Evolutionary conservation across 306 rosid genomes (phyloP).

Genomic region (Inga leiocalycina): DNA sequence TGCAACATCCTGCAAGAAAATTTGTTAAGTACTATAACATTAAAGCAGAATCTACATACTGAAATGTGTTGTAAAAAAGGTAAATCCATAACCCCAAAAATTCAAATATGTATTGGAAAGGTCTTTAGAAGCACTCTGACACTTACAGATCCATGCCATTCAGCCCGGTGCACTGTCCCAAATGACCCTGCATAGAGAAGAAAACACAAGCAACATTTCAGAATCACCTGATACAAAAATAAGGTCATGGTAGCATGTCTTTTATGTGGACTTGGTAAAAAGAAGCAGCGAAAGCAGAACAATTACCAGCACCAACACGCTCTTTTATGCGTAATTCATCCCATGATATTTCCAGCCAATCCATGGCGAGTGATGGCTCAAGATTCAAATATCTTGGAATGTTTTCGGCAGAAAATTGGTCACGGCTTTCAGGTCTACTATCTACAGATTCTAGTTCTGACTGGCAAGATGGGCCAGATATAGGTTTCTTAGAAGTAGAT

Average conservation of each 20-base stretch:
- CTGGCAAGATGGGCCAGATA: conserved; percentile 41
- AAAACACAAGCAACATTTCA: conserved; percentile 21
- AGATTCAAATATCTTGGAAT: conserved; percentile 72
- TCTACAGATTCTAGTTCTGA: conserved; percentile 48
- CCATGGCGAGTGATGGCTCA: conserved; percentile 98
- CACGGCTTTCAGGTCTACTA: conserved; percentile 45
- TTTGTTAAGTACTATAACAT: neutral
- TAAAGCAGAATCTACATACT: conserved; percentile 7
- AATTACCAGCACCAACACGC: conserved; percentile 94
- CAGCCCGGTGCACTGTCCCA: conserved; percentile 97
- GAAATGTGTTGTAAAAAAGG: conserved; percentile 4
- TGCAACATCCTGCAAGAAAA: conserved; percentile 82
- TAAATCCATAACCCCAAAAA: neutral
- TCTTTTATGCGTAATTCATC: conserved; percentile 85
- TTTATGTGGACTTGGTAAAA: neutral
- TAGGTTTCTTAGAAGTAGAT: conserved; percentile 43
- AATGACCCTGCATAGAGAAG: conserved; percentile 72
- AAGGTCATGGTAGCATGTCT: neutral
- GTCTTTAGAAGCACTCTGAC: neutral
- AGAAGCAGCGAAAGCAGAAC: conserved; percentile 14
- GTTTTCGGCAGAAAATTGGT: conserved; percentile 42
- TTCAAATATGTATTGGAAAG: neutral
- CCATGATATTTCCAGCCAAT: conserved; percentile 99
- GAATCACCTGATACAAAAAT: conserved; percentile 9
- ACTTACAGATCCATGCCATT: conserved; percentile 99